Base-by-base conservation (phyloP, 345 rosid species). In the Eucalyptus leucophloia region DNA sequence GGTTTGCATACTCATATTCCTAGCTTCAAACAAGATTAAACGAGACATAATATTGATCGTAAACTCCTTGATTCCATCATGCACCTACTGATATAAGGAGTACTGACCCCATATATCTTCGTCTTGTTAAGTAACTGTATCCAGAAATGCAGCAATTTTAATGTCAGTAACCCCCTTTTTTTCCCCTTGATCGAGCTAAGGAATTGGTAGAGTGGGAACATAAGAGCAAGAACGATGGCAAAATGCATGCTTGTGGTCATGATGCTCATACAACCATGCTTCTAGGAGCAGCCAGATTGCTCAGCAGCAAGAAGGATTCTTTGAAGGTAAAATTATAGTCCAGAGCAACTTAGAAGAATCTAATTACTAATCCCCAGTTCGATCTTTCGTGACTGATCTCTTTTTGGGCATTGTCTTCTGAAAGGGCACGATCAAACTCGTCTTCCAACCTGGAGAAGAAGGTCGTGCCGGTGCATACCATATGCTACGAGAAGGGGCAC, bases 401-500 rank as follows among this genome's bases (percentile, higher is more conserved):
- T 32, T 69, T n/a, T 69, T 69, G 81, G 42, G 81, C 37, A 17
- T 32, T 69, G 4, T 69, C 81, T 32, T 32, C 81, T 5, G 40
- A 34, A 49, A 93, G 95, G 95, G 94, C n/a, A 95, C 94, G 32
- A 89, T 94, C 16, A 94, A 94, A 88, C 94, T 95, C 32, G 94
- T 95, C 24, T 95, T 95, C 92, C 97, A 94, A 89, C 96, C 96
- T 7, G 97, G 62, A 30, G 97, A 94, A 93, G 96, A 95, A 90
- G 87, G 94, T 30, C 24, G 50, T 81, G 96, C 89, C 0, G 96
- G 96, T 16, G 97, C 97, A 15, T 93, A 93, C 91, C 93, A 94
- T 49, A 91, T 95, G 95, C 45, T 94, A 72, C 80, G 89, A 87
- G 94, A 93, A 65, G 96, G 96, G 37, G 95, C 95, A 85, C 90